Base-by-base conservation (phyloP, 495 filamentous ascomycete genomes). In the Podospora anserina region DNA sequence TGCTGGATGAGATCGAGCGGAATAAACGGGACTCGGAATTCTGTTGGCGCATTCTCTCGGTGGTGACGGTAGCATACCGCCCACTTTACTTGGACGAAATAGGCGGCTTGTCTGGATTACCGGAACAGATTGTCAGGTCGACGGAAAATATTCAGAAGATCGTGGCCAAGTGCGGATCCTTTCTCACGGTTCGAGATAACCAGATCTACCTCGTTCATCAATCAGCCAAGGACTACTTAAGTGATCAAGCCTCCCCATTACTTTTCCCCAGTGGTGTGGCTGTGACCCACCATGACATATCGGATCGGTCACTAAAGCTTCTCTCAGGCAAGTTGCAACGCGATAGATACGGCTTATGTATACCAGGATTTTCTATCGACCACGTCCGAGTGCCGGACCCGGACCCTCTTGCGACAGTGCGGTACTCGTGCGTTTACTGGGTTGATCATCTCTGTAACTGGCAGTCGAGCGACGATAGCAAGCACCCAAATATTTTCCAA, bases 221-320 rank as follows among this genome's bases (percentile, higher is more conserved):
- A 69, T 83, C 79, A 26, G 80, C 74, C 28, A 76, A 80, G 49
- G 80, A 82, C 39, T 82, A 72, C 69, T 72, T 81, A 9, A 57
- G 54, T 1, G 20, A 20, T 1, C 1, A 20, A 20, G 54, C 54
- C 6, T 57, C 54, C 54, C 7, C 3, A 6, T 57, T 57, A 16
- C 6, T 57, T 16, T 57, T 57, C 54, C 54, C 54, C 54, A 4
- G 18, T 57, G 54, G 54, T 16, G 54, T 16, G 18, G 7, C 54
- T 11, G 1, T 3, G 6, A 16, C 54, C 54, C 57, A 70, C 59
- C 20, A 63, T 5, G 53, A 53, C 0, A 78, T 82, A 18, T 75
- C 74, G 39, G 71, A 66, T 27, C 49, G 68, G 15, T 82, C 76
- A 7, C 57, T 81, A 0, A 20, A 70, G 13, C 39, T 64, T n/a